These are phyloP conservation scores for Colletotrichum tanaceti DNA, from an alignment of 2,329 filamentous ascomycete species.

Conservation along the genomic window DNA sequence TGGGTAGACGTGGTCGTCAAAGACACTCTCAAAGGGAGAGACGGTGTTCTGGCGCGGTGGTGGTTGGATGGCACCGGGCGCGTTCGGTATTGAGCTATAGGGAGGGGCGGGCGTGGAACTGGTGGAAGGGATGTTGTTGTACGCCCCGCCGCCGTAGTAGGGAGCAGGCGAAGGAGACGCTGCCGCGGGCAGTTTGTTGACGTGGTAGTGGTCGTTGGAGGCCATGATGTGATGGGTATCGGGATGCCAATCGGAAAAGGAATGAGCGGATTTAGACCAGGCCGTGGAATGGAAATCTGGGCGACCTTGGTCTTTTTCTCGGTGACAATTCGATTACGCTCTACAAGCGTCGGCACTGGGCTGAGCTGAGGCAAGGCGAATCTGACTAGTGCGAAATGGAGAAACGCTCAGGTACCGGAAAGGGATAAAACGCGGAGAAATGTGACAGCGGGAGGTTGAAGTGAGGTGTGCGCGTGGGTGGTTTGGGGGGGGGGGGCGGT, in stretches of 20 bases:
- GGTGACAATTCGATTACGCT: conserved; percentile 41
- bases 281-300: conserved; percentile 28
- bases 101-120: conserved; percentile 53
- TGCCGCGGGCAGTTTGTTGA: conserved; percentile 54
- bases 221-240: conserved; percentile 60
- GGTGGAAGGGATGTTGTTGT: conserved; percentile 57
- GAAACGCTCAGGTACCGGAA: conserved; percentile 35
- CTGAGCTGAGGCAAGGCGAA: conserved; percentile 20
- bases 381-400: conserved; percentile 29
- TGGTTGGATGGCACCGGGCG: conserved; percentile 42
- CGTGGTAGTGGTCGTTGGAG: conserved; percentile 73
- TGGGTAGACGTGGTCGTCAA: conserved; percentile 76
- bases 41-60: conserved; percentile 53
- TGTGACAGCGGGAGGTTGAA: conserved; percentile 37
- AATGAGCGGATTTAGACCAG: conserved; percentile 17
- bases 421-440: conserved; percentile 37
- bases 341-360: conserved; percentile 21
- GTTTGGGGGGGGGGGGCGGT: conserved; percentile 32
- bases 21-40: conserved; percentile 73
- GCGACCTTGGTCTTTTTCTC: conserved; percentile 19
- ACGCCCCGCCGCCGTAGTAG: conserved; percentile 52
- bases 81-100: conserved; percentile 46
- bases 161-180: conserved; percentile 54
- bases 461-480: conserved; percentile 16
- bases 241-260: conserved; percentile 17